Conservation (phyloP, 2,329 filamentous ascomycete species). For the Fusarium avenaceum region DNA sequence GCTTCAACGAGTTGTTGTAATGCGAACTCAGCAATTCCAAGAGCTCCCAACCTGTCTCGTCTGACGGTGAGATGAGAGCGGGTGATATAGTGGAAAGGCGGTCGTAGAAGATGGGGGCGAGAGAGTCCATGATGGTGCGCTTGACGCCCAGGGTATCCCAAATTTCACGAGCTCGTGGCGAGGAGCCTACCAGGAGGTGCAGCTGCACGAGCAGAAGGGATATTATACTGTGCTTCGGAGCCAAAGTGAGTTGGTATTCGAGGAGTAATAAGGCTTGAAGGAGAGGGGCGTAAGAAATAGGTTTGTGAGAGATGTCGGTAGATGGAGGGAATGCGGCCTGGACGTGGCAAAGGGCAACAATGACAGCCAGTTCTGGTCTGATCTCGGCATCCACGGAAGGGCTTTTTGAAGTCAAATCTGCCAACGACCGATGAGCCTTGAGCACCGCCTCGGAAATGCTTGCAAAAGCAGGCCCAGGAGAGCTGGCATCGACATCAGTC, state of each 20-base stretch:
- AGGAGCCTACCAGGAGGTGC: constrained; percentile 65
- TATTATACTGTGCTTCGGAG: constrained; percentile 62
- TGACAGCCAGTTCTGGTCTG: constrained; percentile 54
- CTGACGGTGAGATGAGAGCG: constrained; percentile 51
- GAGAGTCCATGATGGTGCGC: constrained; percentile 68
- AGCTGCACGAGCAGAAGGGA: constrained; percentile 66
- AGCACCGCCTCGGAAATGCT: constrained; percentile 45
- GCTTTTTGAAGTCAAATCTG: constrained; percentile 21
- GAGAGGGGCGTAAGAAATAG: constrained; percentile 52
- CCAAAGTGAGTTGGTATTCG: constrained; percentile 62
- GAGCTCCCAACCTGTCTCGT: constrained; percentile 53
- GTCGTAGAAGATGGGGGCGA: constrained; percentile 68
- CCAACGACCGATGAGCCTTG: constrained; percentile 34
- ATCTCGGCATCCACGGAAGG: constrained; percentile 44
- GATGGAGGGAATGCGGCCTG: constrained; percentile 50
- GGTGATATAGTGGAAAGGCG: constrained; percentile 67
- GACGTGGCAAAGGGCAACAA: constrained; percentile 54
- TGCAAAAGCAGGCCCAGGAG: constrained; percentile 45
- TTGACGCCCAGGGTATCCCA: constrained; percentile 69
- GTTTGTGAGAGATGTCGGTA: constrained; percentile 31
- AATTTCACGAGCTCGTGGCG: constrained; percentile 60
- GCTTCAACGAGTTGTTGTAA: constrained; percentile 61
- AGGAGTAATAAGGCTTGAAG: constrained; percentile 65
- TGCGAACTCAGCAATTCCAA: constrained; percentile 61
- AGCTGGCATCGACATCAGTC: constrained; percentile 30